Percentiles rank a stretch among this genome's conserved stretches.
Evolutionary conservation across 441 rosid genomes (phyloP).

Genomic region (Pelargonium cotyledonis): DNA sequence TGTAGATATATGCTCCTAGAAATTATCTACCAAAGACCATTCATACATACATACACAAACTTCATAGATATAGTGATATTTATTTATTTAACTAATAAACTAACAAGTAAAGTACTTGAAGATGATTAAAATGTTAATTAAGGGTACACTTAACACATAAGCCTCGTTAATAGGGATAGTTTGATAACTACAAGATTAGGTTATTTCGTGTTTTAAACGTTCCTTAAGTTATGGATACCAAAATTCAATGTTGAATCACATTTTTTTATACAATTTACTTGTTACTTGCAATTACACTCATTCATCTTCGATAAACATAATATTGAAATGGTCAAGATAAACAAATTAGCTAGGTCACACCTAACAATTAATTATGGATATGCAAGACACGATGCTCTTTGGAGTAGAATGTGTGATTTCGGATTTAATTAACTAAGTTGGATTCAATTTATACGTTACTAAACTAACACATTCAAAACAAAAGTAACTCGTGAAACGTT

Average conservation of each 20-base stretch:
- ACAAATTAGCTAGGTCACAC: too few species aligned
- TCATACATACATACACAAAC: background rate
- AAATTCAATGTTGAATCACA: constrained; percentile 2
- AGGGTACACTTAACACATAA: background rate
- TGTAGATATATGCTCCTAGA: background rate
- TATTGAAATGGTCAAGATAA: too few species aligned
- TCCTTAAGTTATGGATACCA: constrained; percentile 19
- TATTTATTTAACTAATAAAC: background rate
- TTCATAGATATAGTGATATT: background rate
- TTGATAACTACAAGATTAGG: constrained; percentile 15
- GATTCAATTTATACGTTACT: too few species aligned
- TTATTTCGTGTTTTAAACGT: constrained; percentile 29
- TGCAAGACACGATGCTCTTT: too few species aligned
- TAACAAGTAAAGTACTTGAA: background rate
- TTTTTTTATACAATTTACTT: background rate
- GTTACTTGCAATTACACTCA: too few species aligned
- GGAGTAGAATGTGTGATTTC: too few species aligned
- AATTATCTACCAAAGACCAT: background rate
- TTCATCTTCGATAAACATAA: background rate
- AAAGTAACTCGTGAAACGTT: too few species aligned
- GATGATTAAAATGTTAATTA: background rate
- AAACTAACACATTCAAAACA: too few species aligned
- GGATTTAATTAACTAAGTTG: too few species aligned
- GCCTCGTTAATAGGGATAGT: constrained; percentile 17
- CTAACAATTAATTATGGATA: too few species aligned